A percentile compares a stretch with the other conserved stretches of the same genome.
phyloP scores from a whole-genome alignment of 768 basidiomycete species.

The Amanita phalloides region DNA sequence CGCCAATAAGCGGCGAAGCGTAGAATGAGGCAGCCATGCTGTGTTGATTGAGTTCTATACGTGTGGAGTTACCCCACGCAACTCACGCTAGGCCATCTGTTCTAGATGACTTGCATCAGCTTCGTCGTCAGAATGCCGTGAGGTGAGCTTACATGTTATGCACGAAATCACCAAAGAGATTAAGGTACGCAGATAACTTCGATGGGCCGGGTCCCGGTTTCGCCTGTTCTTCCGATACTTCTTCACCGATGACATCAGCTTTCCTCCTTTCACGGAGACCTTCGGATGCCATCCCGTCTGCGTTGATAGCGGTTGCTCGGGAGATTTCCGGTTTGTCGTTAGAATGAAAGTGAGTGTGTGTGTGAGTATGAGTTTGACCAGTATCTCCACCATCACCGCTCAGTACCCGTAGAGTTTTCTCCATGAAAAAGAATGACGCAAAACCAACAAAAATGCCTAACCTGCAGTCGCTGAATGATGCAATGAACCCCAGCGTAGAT shows the following conservation, averaged over 20 bases:
- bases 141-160: conserved; percentile 71
- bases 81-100: conserved; percentile 90
- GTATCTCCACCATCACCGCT: conserved; percentile 46
- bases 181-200: conserved; percentile 85
- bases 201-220: conserved; percentile 44
- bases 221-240: conserved; percentile 13
- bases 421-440: conserved; percentile 87
- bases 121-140: too few species aligned
- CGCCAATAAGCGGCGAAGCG: conserved; percentile 87
- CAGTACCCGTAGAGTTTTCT: conserved; percentile 80
- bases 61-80: conserved; percentile 3
- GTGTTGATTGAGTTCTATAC: conserved; percentile 2
- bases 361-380: conserved; percentile 54
- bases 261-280: conserved; percentile 36
- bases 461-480: conserved; percentile 21
- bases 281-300: conserved; percentile 41
- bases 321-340: conserved; percentile 20
- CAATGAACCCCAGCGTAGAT: background rate
- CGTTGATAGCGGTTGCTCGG: conserved; percentile 12
- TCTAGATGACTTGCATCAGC: conserved; percentile 24
- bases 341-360: conserved; percentile 40
- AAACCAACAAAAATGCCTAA: conserved; percentile 81
- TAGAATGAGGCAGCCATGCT: conserved; percentile 97
- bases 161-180: conserved; percentile 88
- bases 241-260: conserved; percentile 12